A percentile compares a stretch with the other conserved stretches of the same genome.
phyloP scores from a whole-genome alignment of 202 grass and related monocot genomes.

The Cymbopogon flexuosus region DNA sequence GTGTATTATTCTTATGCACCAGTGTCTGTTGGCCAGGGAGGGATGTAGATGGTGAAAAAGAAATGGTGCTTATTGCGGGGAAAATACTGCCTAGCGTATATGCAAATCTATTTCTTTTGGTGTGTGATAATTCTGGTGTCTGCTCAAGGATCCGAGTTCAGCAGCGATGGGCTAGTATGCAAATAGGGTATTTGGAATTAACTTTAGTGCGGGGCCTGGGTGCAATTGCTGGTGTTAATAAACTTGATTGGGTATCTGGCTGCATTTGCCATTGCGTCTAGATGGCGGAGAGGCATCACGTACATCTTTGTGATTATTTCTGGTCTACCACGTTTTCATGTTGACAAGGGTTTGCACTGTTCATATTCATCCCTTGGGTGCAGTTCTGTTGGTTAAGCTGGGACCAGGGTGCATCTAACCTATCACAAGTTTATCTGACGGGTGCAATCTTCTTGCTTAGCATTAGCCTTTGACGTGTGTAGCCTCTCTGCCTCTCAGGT shows the following conservation, averaged over 20 bases:
- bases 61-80: background rate
- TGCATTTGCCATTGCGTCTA: background rate
- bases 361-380: background rate
- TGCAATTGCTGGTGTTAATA: background rate
- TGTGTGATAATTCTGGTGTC: background rate
- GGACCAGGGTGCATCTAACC: too few species aligned
- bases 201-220: background rate
- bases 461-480: background rate
- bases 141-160: background rate
- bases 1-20: background rate
- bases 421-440: background rate
- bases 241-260: background rate
- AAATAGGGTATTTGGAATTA: background rate
- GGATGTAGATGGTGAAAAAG: background rate
- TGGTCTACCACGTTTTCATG: background rate
- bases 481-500: background rate
- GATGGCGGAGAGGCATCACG: background rate
- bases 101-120: background rate
- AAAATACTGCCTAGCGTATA: background rate
- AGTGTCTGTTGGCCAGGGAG: background rate
- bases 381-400: too few species aligned
- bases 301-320: background rate
- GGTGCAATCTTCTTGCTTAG: background rate
- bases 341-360: background rate
- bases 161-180: background rate